These are phyloP conservation scores for Candida quercuum DNA, from an alignment of 805 yeast species.

Conservation along the genomic window DNA sequence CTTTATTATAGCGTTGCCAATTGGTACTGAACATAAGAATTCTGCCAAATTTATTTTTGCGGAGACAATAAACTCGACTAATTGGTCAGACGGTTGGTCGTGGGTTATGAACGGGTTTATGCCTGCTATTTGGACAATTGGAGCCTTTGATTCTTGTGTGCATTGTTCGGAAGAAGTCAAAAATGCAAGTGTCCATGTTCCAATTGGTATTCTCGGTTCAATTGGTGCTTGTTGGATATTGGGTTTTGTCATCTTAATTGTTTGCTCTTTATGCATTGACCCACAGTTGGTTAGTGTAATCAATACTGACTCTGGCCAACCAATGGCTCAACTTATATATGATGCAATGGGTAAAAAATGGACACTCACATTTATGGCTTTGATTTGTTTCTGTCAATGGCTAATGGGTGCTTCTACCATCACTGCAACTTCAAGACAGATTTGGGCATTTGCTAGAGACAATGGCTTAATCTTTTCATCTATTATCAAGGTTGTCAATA, in stretches of 20 bases:
- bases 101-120: conserved; percentile 44
- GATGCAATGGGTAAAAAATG: conserved; percentile 59
- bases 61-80: conserved; percentile 34
- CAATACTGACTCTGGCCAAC: conserved; percentile 43
- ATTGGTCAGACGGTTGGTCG: conserved; percentile 57
- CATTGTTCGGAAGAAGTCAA: conserved; percentile 70
- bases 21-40: conserved; percentile 36
- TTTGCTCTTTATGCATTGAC: conserved; percentile 48
- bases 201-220: conserved; percentile 57
- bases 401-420: conserved; percentile 61
- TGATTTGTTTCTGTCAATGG: conserved; percentile 56
- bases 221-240: conserved; percentile 49
- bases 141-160: conserved; percentile 65
- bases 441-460: conserved; percentile 75
- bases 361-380: conserved; percentile 59
- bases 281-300: conserved; percentile 28
- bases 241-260: conserved; percentile 53
- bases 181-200: conserved; percentile 55
- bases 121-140: conserved; percentile 72
- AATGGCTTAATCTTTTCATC: conserved; percentile 60
- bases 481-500: conserved; percentile 48
- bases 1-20: conserved; percentile 59
- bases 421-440: conserved; percentile 63
- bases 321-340: conserved; percentile 57
- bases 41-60: conserved; percentile 1